Evolutionary conservation across 1,139 yeast species (phyloP), one percentile per base, ranked within the genome.

Genomic region (Cylindricascospora bacillispora): DNA sequence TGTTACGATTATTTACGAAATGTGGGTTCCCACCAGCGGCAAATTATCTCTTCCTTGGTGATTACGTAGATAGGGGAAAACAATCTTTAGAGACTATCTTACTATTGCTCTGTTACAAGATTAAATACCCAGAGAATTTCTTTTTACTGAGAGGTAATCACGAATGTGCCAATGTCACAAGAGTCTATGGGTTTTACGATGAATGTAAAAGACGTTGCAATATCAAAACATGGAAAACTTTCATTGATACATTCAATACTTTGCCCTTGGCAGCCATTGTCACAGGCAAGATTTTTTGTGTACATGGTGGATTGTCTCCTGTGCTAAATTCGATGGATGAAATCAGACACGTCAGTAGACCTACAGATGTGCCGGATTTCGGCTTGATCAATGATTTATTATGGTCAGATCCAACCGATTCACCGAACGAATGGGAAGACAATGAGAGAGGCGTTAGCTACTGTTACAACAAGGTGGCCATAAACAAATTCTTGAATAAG

Each of bases 21-120:
- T 86, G 97, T 62, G 98, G 97, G 14, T 89, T 83, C 58, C 98
- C 98, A n/a, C 98, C 98, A 3, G 73, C 81, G 38, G 73, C 95
- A 13, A 89, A 89, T 54, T 89, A 85, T 57, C 63, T 89, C 38
- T 86, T 89, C 45, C 57, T 89, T 33, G 98, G 98, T 11, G 98
- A 89, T 56, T 89, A 89, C 53, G 98, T 89, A 28, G 98, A 89
- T 58, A 69, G 98, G 41, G 98, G 98, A 27, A 85, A 86, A 56
- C 95, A 89, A 56, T 76, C 92, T 6, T 62, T 89, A 36, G 98
- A 89, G 52, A 86, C 97, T 0, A 86, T 89, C 15, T 59, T 86
- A 39, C 62, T 89, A 29, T 62, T 89, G 40, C 62, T 89, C 35
- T 83, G 95, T 57, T 89, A 83, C 60, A 89, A 89, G 56, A 86